phyloP scores from a whole-genome alignment of 192 early-diverging fungal genomes.

The Coemansia aciculifera region DNA sequence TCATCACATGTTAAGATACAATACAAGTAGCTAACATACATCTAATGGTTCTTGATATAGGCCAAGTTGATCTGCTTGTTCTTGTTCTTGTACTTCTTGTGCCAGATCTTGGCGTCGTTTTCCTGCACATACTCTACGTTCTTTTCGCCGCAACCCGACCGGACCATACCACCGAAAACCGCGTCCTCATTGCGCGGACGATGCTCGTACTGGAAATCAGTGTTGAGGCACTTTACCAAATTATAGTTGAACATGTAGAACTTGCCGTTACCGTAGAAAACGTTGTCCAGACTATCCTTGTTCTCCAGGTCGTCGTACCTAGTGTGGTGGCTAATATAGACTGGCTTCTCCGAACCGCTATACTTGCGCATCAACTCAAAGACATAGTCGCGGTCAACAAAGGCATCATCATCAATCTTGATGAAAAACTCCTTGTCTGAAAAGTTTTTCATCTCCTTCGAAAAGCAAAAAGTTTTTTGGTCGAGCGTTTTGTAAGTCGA shows the following conservation, averaged over 20 bases:
- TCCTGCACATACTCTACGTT: conserved; percentile 32
- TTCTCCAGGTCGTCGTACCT: conserved; percentile 13
- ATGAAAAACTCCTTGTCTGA: conserved; percentile 41
- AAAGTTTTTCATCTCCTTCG: conserved; percentile 22
- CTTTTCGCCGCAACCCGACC: conserved; percentile 34
- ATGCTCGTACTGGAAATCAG: conserved; percentile 21
- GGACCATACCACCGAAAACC: conserved; percentile 53
- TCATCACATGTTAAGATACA: neutral
- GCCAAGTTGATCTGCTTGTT: conserved; percentile 49
- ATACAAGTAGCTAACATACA: neutral
- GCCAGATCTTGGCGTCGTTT: conserved; percentile 46
- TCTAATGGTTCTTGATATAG: conserved; percentile 43
- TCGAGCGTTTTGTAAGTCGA: conserved; percentile 39
- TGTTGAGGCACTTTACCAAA: conserved; percentile 31
- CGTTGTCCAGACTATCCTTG: conserved; percentile 15
- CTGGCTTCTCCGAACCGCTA: conserved; percentile 16
- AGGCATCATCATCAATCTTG: conserved; percentile 46
- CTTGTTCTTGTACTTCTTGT: conserved; percentile 40
- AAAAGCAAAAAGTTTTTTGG: conserved; percentile 38
- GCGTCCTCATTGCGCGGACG: conserved; percentile 34
- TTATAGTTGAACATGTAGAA: conserved; percentile 52
- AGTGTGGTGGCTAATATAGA: conserved; percentile 50
- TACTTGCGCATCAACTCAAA: conserved; percentile 18
- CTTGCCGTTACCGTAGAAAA: conserved; percentile 45
- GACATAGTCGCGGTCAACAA: conserved; percentile 46